phyloP scores from a whole-genome alignment of 2,329 filamentous ascomycete genomes.

The Sporothrix pallida region DNA sequence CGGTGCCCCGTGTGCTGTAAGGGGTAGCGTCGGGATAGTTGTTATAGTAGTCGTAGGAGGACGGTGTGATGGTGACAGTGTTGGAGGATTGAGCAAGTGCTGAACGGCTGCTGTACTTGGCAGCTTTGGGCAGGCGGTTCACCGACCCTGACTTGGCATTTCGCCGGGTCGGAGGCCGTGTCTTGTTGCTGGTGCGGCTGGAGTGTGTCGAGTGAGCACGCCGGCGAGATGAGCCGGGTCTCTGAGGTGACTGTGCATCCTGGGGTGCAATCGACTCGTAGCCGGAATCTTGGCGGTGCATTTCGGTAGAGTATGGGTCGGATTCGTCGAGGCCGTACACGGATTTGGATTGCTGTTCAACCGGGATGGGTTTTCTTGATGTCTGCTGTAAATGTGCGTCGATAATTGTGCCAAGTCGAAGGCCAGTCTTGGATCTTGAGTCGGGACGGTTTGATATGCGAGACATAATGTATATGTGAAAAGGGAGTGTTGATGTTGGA shows the following conservation, averaged over 20 bases:
- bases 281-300: conserved; percentile 64
- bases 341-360: conserved; percentile 1
- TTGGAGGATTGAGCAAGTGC: conserved; percentile 39
- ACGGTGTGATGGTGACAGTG: conserved; percentile 39
- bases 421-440: conserved; percentile 32
- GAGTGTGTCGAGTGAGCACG: conserved; percentile 37
- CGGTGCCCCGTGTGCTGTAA: conserved; percentile 36
- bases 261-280: conserved; percentile 59
- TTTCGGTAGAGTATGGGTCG: conserved; percentile 48
- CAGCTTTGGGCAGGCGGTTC: conserved; percentile 39
- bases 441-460: conserved; percentile 17
- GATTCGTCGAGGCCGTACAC: conserved; percentile 3
- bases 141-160: conserved; percentile 48
- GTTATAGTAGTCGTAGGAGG: conserved; percentile 14
- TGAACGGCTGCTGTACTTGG: conserved; percentile 39
- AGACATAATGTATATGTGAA: conserved; percentile 29
- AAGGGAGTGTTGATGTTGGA: neutral
- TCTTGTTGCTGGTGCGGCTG: conserved; percentile 42
- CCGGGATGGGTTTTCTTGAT: neutral
- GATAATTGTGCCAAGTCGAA: conserved; percentile 56
- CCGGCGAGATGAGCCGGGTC: conserved; percentile 43
- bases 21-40: conserved; percentile 37
- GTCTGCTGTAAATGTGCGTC: conserved; percentile 52
- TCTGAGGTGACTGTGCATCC: conserved; percentile 43
- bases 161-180: conserved; percentile 52